These are phyloP conservation scores for Leptomonas seymouri DNA, from an alignment of 208 protist genomes.

Conservation along the genomic window DNA sequence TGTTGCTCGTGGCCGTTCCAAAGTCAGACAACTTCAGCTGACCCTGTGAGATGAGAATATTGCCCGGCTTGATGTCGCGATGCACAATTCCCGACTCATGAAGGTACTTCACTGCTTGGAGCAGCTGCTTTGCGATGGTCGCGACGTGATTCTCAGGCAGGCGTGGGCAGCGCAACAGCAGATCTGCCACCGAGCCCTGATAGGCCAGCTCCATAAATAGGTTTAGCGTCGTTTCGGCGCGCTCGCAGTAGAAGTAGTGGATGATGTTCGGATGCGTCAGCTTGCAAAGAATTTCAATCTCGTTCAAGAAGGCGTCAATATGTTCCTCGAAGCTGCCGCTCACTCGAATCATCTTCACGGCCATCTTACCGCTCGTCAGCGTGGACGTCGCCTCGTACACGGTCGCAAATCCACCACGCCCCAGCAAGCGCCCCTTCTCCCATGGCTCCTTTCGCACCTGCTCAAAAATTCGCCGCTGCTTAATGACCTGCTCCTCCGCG, in stretches of 20 bases:
- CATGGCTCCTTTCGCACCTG: constrained; percentile 71
- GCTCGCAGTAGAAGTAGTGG: constrained; percentile 86
- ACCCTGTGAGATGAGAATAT: constrained; percentile 79
- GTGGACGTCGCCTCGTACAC: constrained; percentile 76
- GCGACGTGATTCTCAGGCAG: constrained; percentile 55
- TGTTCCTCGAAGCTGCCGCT: constrained; percentile 58
- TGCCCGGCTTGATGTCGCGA: constrained; percentile 88
- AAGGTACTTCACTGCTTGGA: constrained; percentile 73
- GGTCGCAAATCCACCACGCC: constrained; percentile 67
- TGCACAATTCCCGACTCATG: constrained; percentile 82
- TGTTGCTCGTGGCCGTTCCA: constrained; percentile 62
- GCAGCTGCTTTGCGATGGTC: constrained; percentile 67
- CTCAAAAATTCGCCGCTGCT: constrained; percentile 50
- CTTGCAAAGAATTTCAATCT: constrained; percentile 71
- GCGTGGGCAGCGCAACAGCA: constrained; percentile 46
- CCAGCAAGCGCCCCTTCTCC: constrained; percentile 60
- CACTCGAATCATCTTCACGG: constrained; percentile 79
- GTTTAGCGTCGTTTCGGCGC: constrained; percentile 56
- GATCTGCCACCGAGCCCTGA: constrained; percentile 59
- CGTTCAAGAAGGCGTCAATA: constrained; percentile 71
- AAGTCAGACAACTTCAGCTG: constrained; percentile 84
- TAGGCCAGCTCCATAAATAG: constrained; percentile 84
- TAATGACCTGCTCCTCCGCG: constrained; percentile 54
- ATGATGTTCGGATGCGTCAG: constrained; percentile 82
- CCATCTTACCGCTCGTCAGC: constrained; percentile 81